A percentile compares a stretch with the other conserved stretches of the same genome.
Evolutionary conservation across 208 protist species (phyloP).

Genomic region (Acanthamoeba triangularis): DNA sequence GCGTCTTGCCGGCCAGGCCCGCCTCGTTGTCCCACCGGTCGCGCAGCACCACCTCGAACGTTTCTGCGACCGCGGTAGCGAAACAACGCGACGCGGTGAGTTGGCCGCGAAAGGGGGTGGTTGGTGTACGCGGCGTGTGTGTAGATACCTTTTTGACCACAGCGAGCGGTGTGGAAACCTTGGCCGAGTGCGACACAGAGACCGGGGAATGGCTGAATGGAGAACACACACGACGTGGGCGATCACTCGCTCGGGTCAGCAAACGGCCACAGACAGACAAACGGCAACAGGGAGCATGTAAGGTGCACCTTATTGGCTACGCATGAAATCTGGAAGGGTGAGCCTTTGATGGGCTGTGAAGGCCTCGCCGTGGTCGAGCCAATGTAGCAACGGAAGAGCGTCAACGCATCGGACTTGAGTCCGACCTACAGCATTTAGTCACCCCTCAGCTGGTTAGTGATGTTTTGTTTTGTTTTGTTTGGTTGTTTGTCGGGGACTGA

Average conservation of each 20-base stretch:
- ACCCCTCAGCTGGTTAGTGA: background rate
- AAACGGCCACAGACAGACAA: background rate
- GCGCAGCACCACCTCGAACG: background rate
- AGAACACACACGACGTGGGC: background rate
- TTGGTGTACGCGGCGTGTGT: no score
- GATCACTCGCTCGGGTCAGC: background rate
- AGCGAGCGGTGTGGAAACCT: background rate
- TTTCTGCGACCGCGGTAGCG: background rate
- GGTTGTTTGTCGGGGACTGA: background rate
- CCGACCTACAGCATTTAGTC: no score
- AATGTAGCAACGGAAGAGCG: no score
- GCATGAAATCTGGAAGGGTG: no score
- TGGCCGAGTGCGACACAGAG: background rate
- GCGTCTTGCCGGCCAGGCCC: background rate
- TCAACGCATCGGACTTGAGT: no score
- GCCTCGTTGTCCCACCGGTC: background rate
- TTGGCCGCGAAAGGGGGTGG: no score
- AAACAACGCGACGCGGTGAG: no score
- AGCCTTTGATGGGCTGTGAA: no score
- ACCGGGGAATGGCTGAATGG: background rate
- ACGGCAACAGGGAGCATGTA: background rate
- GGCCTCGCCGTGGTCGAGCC: no score
- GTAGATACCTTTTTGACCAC: no score
- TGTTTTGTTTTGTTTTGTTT: background rate
- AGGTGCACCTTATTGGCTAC: no score